Conservation (phyloP, 768 basidiomycete genomes). For the Xanthoconium purpureum region DNA sequence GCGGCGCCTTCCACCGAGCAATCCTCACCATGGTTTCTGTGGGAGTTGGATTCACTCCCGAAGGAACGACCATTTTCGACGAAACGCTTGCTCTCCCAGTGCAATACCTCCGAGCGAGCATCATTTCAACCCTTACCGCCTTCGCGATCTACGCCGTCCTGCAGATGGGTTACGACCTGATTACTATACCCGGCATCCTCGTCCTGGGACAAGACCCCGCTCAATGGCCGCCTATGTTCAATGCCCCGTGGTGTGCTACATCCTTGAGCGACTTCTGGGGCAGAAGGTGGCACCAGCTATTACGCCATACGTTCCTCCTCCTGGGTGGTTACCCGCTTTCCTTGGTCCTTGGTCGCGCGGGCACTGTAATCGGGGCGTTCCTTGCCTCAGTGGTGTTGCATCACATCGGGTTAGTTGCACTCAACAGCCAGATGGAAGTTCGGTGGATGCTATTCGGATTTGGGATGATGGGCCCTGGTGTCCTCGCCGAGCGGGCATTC, state of each 20-base stretch:
- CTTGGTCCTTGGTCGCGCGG: not conserved
- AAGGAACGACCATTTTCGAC: not conserved
- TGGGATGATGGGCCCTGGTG: constrained; percentile 1
- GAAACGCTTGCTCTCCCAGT: not conserved
- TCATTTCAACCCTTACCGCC: not conserved
- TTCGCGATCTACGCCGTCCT: not conserved
- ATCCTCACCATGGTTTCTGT: not conserved
- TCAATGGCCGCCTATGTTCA: not conserved
- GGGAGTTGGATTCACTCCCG: not conserved
- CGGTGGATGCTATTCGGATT: constrained; percentile 1
- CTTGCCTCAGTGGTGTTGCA: not conserved
- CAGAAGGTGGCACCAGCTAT: not conserved
- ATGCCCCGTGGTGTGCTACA: not conserved
- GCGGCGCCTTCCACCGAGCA: not conserved
- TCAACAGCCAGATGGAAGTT: not conserved
- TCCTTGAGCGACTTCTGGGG: constrained; percentile 1
- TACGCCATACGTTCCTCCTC: not conserved
- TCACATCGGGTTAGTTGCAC: not conserved
- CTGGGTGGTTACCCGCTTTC: not conserved
- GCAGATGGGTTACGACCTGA: not conserved
- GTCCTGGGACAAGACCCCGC: constrained; percentile 1
- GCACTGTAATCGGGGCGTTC: not conserved
- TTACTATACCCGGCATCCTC: not conserved
- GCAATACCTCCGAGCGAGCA: not conserved
- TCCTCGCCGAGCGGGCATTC: not conserved